Evolutionary conservation across 2,329 filamentous ascomycete species (phyloP).

Genomic region (Fonsecaea nubica): DNA sequence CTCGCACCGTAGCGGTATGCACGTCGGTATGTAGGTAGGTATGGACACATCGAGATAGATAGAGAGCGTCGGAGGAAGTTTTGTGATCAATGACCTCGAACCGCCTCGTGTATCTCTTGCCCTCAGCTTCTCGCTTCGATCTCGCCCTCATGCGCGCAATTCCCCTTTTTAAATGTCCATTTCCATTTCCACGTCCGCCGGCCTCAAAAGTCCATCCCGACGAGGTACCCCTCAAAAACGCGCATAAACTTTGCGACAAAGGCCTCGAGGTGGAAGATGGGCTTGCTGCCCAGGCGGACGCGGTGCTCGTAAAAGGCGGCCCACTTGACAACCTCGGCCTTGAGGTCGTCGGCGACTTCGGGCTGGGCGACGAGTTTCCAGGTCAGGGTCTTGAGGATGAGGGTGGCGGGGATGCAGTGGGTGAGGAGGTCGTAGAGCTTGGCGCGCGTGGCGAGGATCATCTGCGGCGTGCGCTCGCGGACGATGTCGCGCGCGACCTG

Average conservation of each 20-base stretch:
- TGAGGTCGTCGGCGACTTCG: conserved; percentile 83
- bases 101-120: too few species aligned
- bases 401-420: conserved; percentile 95
- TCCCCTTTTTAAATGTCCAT: too few species aligned
- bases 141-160: too few species aligned
- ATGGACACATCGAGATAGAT: too few species aligned
- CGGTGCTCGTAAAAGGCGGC: conserved; percentile 97
- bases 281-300: conserved; percentile 87
- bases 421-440: conserved; percentile 97
- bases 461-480: conserved; percentile 86
- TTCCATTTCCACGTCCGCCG: not conserved
- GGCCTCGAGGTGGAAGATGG: conserved; percentile 97
- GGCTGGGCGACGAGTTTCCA: conserved; percentile 80
- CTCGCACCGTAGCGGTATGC: too few species aligned
- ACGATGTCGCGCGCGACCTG: conserved; percentile 94
- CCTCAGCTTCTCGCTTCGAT: too few species aligned
- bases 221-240: conserved; percentile 82
- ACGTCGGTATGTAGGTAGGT: too few species aligned
- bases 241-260: conserved; percentile 99
- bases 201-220: conserved; percentile 35
- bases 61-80: too few species aligned
- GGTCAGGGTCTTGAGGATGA: conserved; percentile 90
- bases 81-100: too few species aligned
- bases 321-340: conserved; percentile 93
- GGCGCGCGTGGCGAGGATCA: conserved; percentile 84